These are phyloP conservation scores for Tephrocybe rancida DNA, from an alignment of 768 basidiomycete genomes.

Conservation along the genomic window DNA sequence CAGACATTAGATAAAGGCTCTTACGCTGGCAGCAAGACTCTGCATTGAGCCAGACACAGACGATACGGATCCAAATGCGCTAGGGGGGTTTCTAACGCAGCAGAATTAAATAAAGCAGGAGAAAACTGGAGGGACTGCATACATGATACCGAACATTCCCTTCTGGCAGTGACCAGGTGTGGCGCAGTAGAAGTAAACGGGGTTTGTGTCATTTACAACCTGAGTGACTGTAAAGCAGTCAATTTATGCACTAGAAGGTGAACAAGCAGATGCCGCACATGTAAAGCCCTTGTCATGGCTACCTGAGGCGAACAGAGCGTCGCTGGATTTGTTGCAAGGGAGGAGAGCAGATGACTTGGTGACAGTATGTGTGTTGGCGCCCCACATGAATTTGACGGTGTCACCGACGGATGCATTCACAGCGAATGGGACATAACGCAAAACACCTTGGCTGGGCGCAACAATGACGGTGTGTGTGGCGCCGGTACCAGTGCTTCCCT, in stretches of 20 bases:
- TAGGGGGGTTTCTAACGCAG: slow-evolving; percentile 54
- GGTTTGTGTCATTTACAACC: slow-evolving; percentile 71
- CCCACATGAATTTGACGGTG: slow-evolving; percentile 77
- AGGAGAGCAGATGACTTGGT: slow-evolving; percentile 71
- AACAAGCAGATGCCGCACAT: slow-evolving; percentile 43
- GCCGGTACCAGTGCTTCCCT: slow-evolving; percentile 46
- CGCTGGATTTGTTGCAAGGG: slow-evolving; percentile 74
- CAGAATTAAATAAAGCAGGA: not conserved
- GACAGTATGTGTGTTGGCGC: slow-evolving; percentile 80
- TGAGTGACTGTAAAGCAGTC: slow-evolving; percentile 53
- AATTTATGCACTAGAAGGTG: not conserved
- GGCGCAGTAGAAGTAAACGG: slow-evolving; percentile 77
- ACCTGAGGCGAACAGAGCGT: slow-evolving; percentile 66
- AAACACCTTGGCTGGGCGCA: slow-evolving; percentile 74
- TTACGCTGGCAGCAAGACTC: slow-evolving; percentile 44
- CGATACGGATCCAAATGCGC: slow-evolving; percentile 41
- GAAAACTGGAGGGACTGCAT: slow-evolving; percentile 19
- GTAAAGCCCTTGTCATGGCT: slow-evolving; percentile 61
- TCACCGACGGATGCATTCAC: slow-evolving; percentile 78
- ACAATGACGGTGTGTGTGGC: slow-evolving; percentile 77
- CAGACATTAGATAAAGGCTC: slow-evolving; percentile 14
- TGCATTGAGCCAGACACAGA: slow-evolving; percentile 60
- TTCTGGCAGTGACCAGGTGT: slow-evolving; percentile 73
- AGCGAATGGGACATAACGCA: slow-evolving; percentile 76
- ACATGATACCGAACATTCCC: slow-evolving; percentile 87